Evolutionary conservation across 805 yeast genomes (phyloP), one percentile per base, ranked within the genome.

Genomic region (Pichia heedii): DNA sequence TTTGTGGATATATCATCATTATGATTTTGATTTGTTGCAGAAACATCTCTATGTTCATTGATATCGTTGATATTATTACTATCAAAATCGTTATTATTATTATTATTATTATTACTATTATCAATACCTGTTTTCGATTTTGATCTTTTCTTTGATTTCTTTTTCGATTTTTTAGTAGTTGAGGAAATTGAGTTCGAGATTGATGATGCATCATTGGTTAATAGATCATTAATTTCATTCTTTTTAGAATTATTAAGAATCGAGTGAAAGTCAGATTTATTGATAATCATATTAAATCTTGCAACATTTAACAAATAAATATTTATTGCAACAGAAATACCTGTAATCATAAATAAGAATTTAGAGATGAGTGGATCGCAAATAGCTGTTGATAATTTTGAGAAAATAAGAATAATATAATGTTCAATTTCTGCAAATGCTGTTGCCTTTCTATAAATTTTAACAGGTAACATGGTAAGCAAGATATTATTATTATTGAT

Each of bases 251-350:
- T 32, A 32, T n/a, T 9, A 12, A 29, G 18, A 29, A 29, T 29
- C 15, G 32, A 29, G 6, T 29, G 12, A 27, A 35, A 39, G 11
- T 33, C 38, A 29, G 32, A 29, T 15, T 29, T 29, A 29, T 15
- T 29, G 5, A 29, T 29, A 22, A 16, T 62, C 57, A 37, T 60
- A 53, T 82, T 84, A 42, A 73, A 70, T 61, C 84, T 75, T n/a
- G 95, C 83, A 45, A 86, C 93, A 55, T 87, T 86, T 60, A 90
- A 73, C 52, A 93, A 71, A 62, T 89, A 90, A 40, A 84, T 78
- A 60, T 93, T 93, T 50, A 85, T 79, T 6, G 83, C 79, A 43
- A 86, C 74, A 51, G 95, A 84, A 50, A 85, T 66, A 22, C 83
- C 79, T 47, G 89, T 77, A 11, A 78, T 79, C 48, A 84, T 70